Evolutionary conservation across 352 stramenopile species (phyloP).

Genomic region (Phytopythium mirpurense): DNA sequence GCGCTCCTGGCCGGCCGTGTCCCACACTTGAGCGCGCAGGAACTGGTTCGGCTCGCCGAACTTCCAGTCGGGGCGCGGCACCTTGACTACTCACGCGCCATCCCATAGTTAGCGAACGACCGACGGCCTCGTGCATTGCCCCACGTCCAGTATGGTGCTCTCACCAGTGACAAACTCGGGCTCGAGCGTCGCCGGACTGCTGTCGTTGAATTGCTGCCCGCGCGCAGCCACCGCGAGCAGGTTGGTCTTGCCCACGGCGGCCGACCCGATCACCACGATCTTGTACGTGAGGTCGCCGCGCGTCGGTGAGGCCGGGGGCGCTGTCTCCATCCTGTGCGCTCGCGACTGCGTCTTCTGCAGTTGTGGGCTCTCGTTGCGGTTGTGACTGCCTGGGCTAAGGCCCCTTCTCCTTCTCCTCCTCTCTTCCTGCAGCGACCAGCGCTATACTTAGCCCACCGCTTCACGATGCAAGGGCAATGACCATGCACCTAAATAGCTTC

Average conservation of each 20-base stretch:
- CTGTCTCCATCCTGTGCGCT: conserved; percentile 9
- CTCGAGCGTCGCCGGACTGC: conserved; percentile 42
- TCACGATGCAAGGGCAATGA: neutral
- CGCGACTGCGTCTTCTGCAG: neutral
- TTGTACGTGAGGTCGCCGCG: conserved; percentile 50
- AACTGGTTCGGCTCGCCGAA: conserved; percentile 63
- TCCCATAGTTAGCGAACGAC: too few relatives aligned
- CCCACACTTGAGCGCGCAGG: conserved; percentile 64
- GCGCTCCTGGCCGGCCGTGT: conserved; percentile 62
- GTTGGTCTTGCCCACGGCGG: conserved; percentile 63
- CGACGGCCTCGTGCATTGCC: too few relatives aligned
- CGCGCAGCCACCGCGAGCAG: conserved; percentile 47
- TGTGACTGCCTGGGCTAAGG: neutral
- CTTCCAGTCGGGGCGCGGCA: conserved; percentile 62
- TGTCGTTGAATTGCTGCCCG: conserved; percentile 52
- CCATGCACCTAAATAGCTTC: neutral
- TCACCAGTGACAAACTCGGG: conserved; percentile 61
- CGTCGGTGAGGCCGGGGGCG: conserved; percentile 34
- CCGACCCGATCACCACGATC: conserved; percentile 57
- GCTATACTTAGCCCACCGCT: neutral
- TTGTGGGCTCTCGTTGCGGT: neutral
- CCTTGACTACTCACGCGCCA: conserved; percentile 32
- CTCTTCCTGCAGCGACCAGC: too few relatives aligned
- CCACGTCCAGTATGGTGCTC: too few relatives aligned
- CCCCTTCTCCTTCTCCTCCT: too few relatives aligned